Conservation (phyloP, 23 red algal genomes). For the Gracilaria gracilis region DNA sequence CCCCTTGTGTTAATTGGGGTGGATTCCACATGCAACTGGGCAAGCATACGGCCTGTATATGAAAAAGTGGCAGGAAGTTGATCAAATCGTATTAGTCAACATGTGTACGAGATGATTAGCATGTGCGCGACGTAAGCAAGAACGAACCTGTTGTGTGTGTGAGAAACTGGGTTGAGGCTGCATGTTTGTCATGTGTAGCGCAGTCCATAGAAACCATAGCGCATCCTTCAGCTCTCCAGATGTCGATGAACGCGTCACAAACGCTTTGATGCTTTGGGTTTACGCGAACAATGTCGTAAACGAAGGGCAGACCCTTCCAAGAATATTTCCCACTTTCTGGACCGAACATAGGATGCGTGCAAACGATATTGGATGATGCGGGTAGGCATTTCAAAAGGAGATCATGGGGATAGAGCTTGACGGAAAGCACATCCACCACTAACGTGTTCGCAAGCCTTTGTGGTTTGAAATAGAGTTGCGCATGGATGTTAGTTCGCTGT, state of each 20-base stretch:
- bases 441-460: constrained; percentile 66
- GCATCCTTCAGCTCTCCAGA: constrained; percentile 88
- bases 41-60: constrained; percentile 84
- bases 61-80: background rate
- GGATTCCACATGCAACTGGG: constrained; percentile 69
- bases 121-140: background rate
- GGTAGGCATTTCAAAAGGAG: constrained; percentile 80
- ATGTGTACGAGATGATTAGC: background rate
- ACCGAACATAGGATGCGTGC: constrained; percentile 99
- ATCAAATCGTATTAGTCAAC: background rate
- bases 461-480: background rate
- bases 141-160: constrained; percentile 83
- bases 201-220: constrained; percentile 89
- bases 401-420: constrained; percentile 89
- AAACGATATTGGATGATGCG: constrained; percentile 78
- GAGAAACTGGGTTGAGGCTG: constrained; percentile 97
- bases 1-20: constrained; percentile 99
- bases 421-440: constrained; percentile 95
- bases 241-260: constrained; percentile 83
- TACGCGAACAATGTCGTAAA: constrained; percentile 90
- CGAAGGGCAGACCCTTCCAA: constrained; percentile 96
- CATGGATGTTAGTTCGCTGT: background rate
- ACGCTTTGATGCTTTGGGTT: constrained; percentile 23
- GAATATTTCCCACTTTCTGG: constrained; percentile 83
- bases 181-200: constrained; percentile 83